Conservation (phyloP, 1,139 yeast genomes). For the Pichia kudriavzevii region DNA sequence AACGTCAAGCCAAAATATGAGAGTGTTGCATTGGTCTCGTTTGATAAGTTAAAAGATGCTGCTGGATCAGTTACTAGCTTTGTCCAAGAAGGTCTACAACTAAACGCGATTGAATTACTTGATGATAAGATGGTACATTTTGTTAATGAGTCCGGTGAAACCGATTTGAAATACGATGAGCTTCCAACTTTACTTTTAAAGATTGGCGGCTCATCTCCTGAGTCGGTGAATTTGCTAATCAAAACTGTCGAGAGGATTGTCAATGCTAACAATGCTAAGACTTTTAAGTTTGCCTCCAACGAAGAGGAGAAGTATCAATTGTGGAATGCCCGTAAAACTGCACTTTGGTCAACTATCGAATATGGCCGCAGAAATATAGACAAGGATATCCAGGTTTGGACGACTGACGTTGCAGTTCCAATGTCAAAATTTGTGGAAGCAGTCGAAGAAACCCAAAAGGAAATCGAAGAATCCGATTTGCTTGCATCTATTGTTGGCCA, state of each 20-base stretch:
- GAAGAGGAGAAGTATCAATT: slow-evolving; percentile 62
- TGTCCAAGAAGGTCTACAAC: slow-evolving; percentile 52
- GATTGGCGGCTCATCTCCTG: slow-evolving; percentile 56
- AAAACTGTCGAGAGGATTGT: slow-evolving; percentile 49
- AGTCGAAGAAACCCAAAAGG: slow-evolving; percentile 48
- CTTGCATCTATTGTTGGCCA: slow-evolving; percentile 62
- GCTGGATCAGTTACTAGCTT: slow-evolving; percentile 57
- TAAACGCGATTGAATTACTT: slow-evolving; percentile 63
- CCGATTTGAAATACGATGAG: slow-evolving; percentile 60
- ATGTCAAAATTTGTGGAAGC: slow-evolving; percentile 60
- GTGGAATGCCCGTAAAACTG: slow-evolving; percentile 86
- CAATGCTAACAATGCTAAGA: slow-evolving; percentile 32
- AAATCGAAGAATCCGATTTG: slow-evolving; percentile 50
- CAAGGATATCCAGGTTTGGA: slow-evolving; percentile 66
- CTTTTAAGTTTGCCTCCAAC: slow-evolving; percentile 53
- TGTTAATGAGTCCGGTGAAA: slow-evolving; percentile 54
- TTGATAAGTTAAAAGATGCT: slow-evolving; percentile 52
- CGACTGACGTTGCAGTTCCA: slow-evolving; percentile 88
- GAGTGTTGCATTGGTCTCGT: slow-evolving; percentile 61
- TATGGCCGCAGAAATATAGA: slow-evolving; percentile 52
- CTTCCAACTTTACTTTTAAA: slow-evolving; percentile 72
- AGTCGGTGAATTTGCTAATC: slow-evolving; percentile 48
- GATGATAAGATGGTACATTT: slow-evolving; percentile 65
- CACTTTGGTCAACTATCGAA: slow-evolving; percentile 79
- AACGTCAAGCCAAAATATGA: slow-evolving; percentile 58